phyloP scores from a whole-genome alignment of 2,329 filamentous ascomycete genomes.

The Monilinia fructigena region DNA sequence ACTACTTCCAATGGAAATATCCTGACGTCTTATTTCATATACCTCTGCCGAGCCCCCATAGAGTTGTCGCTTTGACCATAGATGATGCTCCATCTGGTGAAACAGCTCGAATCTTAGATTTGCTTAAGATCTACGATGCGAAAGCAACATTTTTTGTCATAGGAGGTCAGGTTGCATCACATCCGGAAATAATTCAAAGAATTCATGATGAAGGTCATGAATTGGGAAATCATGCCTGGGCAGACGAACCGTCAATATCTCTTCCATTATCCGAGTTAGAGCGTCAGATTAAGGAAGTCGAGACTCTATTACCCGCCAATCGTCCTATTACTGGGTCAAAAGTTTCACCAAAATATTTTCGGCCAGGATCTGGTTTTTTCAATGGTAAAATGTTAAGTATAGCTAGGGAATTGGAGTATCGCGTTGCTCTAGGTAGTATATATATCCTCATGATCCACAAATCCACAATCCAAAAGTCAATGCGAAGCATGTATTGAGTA shows the following conservation, averaged over 20 bases:
- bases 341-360: slow-evolving; percentile 61
- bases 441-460: slow-evolving; percentile 92
- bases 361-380: slow-evolving; percentile 84
- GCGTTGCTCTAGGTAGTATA: slow-evolving; percentile 77
- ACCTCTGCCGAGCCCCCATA: slow-evolving; percentile 52
- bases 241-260: slow-evolving; percentile 71
- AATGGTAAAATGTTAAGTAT: slow-evolving; percentile 65
- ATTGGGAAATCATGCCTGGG: slow-evolving; percentile 86
- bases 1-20: slow-evolving; percentile 67
- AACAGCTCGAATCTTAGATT: slow-evolving; percentile 66
- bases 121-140: slow-evolving; percentile 65
- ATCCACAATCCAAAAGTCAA: slow-evolving; percentile 69
- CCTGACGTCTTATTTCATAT: slow-evolving; percentile 79
- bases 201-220: slow-evolving; percentile 65
- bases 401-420: slow-evolving; percentile 61
- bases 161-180: slow-evolving; percentile 66
- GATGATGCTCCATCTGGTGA: slow-evolving; percentile 79
- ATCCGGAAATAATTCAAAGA: slow-evolving; percentile 54
- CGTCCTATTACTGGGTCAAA: slow-evolving; percentile 43
- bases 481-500: slow-evolving; percentile 75
- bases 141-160: slow-evolving; percentile 88
- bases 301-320: slow-evolving; percentile 49
- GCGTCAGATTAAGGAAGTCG: slow-evolving; percentile 63
- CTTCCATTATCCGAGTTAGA: slow-evolving; percentile 60
- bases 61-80: slow-evolving; percentile 77